Base-by-base conservation (phyloP, 192 early-diverging fungal species). In the Coemansia sp. region DNA sequence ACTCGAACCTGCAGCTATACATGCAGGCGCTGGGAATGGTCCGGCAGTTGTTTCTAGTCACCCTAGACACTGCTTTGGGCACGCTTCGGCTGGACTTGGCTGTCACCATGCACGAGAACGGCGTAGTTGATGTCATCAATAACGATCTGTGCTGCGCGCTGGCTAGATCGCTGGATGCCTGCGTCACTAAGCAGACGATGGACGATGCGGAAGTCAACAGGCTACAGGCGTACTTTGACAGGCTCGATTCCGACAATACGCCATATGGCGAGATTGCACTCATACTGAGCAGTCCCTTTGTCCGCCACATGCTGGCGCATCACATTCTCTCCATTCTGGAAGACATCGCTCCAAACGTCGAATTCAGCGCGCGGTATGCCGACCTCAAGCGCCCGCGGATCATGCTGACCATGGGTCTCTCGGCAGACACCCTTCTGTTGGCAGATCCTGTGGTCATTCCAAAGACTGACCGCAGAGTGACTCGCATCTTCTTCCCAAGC, bases 261-360 rank as follows among this genome's bases (percentile, higher is more conserved):
- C 73, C 74, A 2, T 82, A 76, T 20, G 74, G 79, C 46, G 79
- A 82, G 24, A 82, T 82, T n/a, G 65, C 70, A 9, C 67, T 82
- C 24, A 76, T 82, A 1, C 62, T 82, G 22, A 70, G 71, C 74
- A 76, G 64, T 51, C 79, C 79, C 14, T 82, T 76, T 41, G 42
- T 64, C 10, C 79, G 74, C 5, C 73, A 82, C 45, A 49, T 82
- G 1, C 40, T 76, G 25, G 74, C 73, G 4, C 73, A 67, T 56
- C 59, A 73, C 41, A 67, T 82, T 15, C 56, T 82, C 15, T 43
- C 62, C 14, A 69, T 76, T 8, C 41, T 82, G 35, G 65, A 72
- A 39, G 67, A 69, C 15, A 73, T 73, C 41, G 74, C 79, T 1
- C 60, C 70, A 6, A 68, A 67, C 38, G 41, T 66, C 2, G 70